Evolutionary conservation across 305 asterid species (phyloP).

Genomic region (Fraxinus sp.): DNA sequence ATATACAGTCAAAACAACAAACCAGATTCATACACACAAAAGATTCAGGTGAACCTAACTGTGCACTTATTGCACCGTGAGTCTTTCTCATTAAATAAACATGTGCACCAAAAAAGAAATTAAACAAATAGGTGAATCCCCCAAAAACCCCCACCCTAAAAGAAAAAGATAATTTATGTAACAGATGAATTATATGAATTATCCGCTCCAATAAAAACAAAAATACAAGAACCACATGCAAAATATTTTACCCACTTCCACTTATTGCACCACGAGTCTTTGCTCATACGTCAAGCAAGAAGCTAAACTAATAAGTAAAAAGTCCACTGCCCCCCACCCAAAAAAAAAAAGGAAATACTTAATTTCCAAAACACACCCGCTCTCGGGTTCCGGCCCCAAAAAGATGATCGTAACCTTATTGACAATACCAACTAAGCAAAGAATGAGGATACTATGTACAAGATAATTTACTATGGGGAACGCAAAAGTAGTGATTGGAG

Average conservation of each 20-base stretch:
- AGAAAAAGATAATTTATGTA: background rate
- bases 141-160: background rate
- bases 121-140: background rate
- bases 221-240: background rate
- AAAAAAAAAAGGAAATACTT: background rate
- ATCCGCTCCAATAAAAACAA: background rate
- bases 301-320: background rate
- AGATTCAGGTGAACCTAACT: conserved; percentile 7
- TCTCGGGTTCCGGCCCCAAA: background rate
- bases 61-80: background rate
- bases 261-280: background rate
- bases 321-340: background rate
- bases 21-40: conserved; percentile 13
- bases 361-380: background rate
- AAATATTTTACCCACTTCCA: conserved; percentile 4
- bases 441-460: background rate
- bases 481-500: background rate
- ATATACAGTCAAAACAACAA: background rate
- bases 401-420: background rate
- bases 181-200: background rate
- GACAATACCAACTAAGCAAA: background rate
- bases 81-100: background rate
- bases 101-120: background rate
- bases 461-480: background rate
- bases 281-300: background rate